These are phyloP conservation scores for Penicillium sp. DNA, from an alignment of 2,329 filamentous ascomycete genomes.

Conservation along the genomic window DNA sequence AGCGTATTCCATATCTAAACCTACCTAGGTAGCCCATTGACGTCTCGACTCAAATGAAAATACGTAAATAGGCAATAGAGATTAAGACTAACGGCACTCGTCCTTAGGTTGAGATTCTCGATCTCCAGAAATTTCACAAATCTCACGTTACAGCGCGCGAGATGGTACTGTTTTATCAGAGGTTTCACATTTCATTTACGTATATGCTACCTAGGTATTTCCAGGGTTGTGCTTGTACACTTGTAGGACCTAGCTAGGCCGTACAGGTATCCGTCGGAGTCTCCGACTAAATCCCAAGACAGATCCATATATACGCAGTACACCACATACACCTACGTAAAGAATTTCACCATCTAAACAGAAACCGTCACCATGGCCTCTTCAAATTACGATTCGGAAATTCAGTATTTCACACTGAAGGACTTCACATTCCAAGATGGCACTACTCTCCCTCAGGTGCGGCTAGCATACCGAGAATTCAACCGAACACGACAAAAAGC, in stretches of 20 bases:
- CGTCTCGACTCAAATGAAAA: too few relatives aligned
- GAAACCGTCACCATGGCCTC: not conserved
- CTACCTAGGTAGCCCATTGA: too few relatives aligned
- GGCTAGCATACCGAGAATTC: slow-evolving; percentile 41
- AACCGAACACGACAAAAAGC: slow-evolving; percentile 35
- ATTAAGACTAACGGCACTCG: too few relatives aligned
- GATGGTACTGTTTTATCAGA: too few relatives aligned
- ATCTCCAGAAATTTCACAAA: too few relatives aligned
- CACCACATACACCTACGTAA: not conserved
- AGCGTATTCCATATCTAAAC: too few relatives aligned
- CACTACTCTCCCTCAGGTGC: slow-evolving; percentile 27
- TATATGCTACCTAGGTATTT: not conserved
- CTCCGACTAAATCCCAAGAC: not conserved
- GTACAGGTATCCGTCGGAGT: not conserved
- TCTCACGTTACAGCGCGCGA: too few relatives aligned
- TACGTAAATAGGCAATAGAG: too few relatives aligned
- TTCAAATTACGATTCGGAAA: slow-evolving; percentile 20
- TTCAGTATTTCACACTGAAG: slow-evolving; percentile 32
- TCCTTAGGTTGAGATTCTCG: too few relatives aligned
- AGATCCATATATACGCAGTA: not conserved
- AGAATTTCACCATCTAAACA: not conserved
- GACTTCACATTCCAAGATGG: slow-evolving; percentile 38
- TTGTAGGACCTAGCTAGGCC: not conserved
- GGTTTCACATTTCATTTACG: too few relatives aligned
- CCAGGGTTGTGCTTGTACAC: not conserved